Conservation (phyloP, 352 stramenopile species). For the Blastocystis sp. region DNA sequence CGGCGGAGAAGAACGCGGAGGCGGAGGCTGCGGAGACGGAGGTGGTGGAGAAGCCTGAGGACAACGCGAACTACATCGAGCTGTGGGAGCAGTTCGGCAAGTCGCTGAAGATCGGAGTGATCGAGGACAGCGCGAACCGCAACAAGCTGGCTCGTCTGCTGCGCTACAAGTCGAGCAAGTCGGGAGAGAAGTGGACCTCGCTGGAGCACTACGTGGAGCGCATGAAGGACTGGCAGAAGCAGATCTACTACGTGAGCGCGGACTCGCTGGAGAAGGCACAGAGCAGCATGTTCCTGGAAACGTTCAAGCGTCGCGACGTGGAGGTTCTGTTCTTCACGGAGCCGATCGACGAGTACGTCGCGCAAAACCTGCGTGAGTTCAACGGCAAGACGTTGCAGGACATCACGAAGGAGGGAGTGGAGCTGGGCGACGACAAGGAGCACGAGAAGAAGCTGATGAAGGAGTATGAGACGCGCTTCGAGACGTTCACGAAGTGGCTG, state of each 20-base stretch:
- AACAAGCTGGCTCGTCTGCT: slow-evolving; percentile 88
- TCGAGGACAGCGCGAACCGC: slow-evolving; percentile 88
- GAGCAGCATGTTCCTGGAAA: slow-evolving; percentile 88
- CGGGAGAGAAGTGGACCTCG: slow-evolving; percentile 75
- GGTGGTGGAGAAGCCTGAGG: slow-evolving; percentile 57
- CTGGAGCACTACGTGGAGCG: slow-evolving; percentile 87
- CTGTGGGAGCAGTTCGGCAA: slow-evolving; percentile 95
- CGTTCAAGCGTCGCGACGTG: slow-evolving; percentile 84
- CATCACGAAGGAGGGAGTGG: slow-evolving; percentile 93
- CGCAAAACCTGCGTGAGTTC: slow-evolving; percentile 79
- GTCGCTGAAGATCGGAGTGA: slow-evolving; percentile 94
- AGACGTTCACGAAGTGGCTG: slow-evolving; percentile 82
- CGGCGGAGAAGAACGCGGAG: slow-evolving; percentile 63
- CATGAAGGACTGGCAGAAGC: slow-evolving; percentile 97
- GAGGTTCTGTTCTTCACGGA: slow-evolving; percentile 97
- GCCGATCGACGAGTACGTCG: slow-evolving; percentile 91
- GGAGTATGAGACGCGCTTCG: slow-evolving; percentile 88
- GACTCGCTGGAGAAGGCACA: slow-evolving; percentile 79
- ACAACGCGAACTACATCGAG: slow-evolving; percentile 81
- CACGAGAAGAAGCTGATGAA: slow-evolving; percentile 82
- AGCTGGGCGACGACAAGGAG: slow-evolving; percentile 94
- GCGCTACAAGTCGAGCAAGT: slow-evolving; percentile 86
- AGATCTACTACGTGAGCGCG: slow-evolving; percentile 95
- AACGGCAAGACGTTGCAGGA: slow-evolving; percentile 86
- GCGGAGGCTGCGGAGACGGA: slow-evolving; percentile 63